Evolutionary conservation across 495 filamentous ascomycete species (phyloP).

Genomic region (Penicillium pulvis): DNA sequence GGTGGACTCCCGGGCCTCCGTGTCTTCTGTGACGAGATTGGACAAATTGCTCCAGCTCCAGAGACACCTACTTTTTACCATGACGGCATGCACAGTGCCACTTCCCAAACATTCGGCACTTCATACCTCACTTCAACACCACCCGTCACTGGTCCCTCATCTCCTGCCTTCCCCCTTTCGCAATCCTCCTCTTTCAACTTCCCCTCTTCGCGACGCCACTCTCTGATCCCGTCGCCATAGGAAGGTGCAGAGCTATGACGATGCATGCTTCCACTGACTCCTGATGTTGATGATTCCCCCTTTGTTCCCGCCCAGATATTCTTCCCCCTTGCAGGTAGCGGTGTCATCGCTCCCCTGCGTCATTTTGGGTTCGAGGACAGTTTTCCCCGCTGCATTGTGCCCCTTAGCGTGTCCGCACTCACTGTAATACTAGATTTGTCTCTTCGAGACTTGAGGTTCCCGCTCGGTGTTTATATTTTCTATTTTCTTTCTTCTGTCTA

Average conservation of each 20-base stretch:
- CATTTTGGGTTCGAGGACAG: conserved; percentile 3
- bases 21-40: conserved; percentile 45
- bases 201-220: conserved; percentile 34
- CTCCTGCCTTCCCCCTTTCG: conserved; percentile 37
- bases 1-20: conserved; percentile 42
- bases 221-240: conserved; percentile 36
- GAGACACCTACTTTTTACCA: conserved; percentile 27
- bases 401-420: conserved; percentile 28
- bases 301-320: conserved; percentile 11
- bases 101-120: conserved; percentile 35
- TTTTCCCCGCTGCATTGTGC: conserved; percentile 15
- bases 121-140: conserved; percentile 39
- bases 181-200: conserved; percentile 34
- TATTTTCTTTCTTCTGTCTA: conserved; percentile 18
- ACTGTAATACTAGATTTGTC: conserved; percentile 31
- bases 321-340: conserved; percentile 25
- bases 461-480: conserved; percentile 20
- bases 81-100: conserved; percentile 30
- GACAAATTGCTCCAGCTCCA: conserved; percentile 16
- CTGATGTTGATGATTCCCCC: conserved; percentile 24
- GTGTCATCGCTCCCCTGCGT: conserved; percentile 14
- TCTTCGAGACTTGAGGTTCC: conserved; percentile 11
- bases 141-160: conserved; percentile 42
- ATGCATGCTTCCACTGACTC: conserved; percentile 23
- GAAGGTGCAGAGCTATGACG: conserved; percentile 5